Base-by-base conservation (phyloP, 73 alveolate genomes). In the Tetrahymena borealis region DNA sequence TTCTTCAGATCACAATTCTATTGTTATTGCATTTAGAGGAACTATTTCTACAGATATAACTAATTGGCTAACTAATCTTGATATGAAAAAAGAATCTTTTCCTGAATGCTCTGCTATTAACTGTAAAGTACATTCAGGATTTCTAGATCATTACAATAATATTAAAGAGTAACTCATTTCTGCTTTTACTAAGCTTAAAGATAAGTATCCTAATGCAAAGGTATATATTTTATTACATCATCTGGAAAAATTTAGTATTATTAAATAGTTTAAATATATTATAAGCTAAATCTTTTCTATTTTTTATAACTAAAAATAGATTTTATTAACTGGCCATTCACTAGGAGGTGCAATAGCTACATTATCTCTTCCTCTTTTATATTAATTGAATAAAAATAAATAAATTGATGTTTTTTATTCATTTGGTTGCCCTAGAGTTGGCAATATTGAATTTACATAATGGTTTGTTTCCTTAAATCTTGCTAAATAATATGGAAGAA, bases 271-370 rank as follows among this genome's bases (percentile, higher is more conserved):
- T n/a, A n/a, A n/a, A n/a, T n/a, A n/a, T n/a, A n/a, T n/a, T n/a
- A n/a, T n/a, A n/a, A n/a, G n/a, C n/a, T n/a, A n/a, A n/a, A n/a
- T n/a, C n/a, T n/a, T n/a, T n/a, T n/a, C n/a, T n/a, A n/a, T n/a
- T n/a, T n/a, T 15, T 40, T 15, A 40, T 15, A 5, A 18, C 20
- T 2, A 3, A 2, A 41, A 41, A 41, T 41, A 41, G 78, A 41
- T 41, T 41, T 78, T 78, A 7, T 11, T 78, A 33, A 78, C 91
- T 36, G 91, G 91, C 1, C 91, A 78, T 11, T 33, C 42, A 5
- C 91, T 78, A 16, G 91, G 91, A 4, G 91, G 39, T 36, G 91
- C 91, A 32, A 32, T 78, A 7, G 91, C 91, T 78, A 78, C 91
- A 32, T n/a, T 78, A 33, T 16, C 39, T 20, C n/a, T 36, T 16